Percentiles rank a stretch among this genome's conserved stretches.
Evolutionary conservation across 345 rosid genomes (phyloP).

Genomic region (Microthlaspi erraticum): DNA sequence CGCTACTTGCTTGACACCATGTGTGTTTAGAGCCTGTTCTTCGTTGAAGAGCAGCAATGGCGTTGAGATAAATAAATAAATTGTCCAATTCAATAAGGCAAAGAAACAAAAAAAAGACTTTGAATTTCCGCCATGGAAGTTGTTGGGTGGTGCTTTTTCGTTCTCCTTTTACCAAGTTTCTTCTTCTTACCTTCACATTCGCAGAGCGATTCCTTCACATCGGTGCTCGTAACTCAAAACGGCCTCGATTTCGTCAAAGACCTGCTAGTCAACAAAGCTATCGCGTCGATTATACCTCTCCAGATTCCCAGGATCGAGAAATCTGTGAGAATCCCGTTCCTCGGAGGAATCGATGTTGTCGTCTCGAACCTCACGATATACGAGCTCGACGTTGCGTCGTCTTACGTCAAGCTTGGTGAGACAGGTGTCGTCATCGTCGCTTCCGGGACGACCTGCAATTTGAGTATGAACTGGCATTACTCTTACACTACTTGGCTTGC

Average conservation of each 20-base stretch:
- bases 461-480: conserved; percentile 89
- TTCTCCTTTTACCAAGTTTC: conserved; percentile 43
- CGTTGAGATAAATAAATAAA: background rate
- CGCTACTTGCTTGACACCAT: conserved; percentile 26
- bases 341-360: conserved; percentile 70
- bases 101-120: background rate
- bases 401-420: conserved; percentile 78
- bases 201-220: conserved; percentile 65
- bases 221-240: conserved; percentile 68
- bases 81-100: background rate
- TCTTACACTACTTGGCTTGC: conserved; percentile 71
- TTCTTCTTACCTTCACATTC: conserved; percentile 39
- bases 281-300: conserved; percentile 71
- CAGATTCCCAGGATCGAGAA: conserved; percentile 65
- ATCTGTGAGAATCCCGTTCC: conserved; percentile 61
- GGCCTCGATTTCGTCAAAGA: conserved; percentile 89
- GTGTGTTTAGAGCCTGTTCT: conserved; percentile 15
- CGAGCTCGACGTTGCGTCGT: conserved; percentile 66
- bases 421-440: conserved; percentile 75
- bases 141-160: conserved; percentile 30
- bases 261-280: conserved; percentile 69
- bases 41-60: conserved; percentile 7
- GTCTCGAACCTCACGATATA: conserved; percentile 71
- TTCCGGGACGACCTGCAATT: conserved; percentile 82
- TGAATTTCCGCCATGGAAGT: conserved; percentile 42